Percentiles rank a stretch among this genome's conserved stretches.
These are phyloP conservation scores for Neurospora tetraspora DNA, from an alignment of 495 filamentous ascomycete species.

Conservation along the genomic window DNA sequence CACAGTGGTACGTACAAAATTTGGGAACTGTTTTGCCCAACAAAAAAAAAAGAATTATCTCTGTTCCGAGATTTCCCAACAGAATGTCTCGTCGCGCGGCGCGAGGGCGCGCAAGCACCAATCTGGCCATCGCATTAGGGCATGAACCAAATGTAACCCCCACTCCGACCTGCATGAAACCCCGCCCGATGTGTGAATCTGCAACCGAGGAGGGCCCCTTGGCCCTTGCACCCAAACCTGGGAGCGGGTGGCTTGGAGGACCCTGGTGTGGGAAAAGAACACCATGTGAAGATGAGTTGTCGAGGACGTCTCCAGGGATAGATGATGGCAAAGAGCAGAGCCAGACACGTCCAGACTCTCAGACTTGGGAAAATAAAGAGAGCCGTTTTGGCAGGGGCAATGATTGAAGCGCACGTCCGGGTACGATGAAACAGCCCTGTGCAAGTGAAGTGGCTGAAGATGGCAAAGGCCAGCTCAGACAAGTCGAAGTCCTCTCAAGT, in stretches of 20 bases:
- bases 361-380: not conserved
- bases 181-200: not conserved
- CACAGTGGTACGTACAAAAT: not conserved
- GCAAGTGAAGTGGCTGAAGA: not conserved
- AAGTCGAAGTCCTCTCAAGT: not conserved
- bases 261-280: not conserved
- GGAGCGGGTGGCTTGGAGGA: not conserved
- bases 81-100: not conserved
- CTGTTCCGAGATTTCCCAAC: not conserved
- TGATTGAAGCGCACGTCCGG: not conserved
- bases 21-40: not conserved
- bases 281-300: not conserved
- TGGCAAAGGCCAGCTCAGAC: not conserved
- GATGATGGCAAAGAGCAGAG: not conserved
- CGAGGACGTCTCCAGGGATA: not conserved
- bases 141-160: not conserved
- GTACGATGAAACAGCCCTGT: not conserved
- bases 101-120: not conserved
- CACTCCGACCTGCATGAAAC: not conserved
- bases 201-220: not conserved
- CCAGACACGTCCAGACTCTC: not conserved
- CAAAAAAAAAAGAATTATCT: not conserved
- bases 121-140: not conserved
- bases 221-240: not conserved
- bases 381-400: not conserved